These are phyloP conservation scores for Glebionis coronaria DNA, from an alignment of 129 eudicot genomes.

Conservation along the genomic window DNA sequence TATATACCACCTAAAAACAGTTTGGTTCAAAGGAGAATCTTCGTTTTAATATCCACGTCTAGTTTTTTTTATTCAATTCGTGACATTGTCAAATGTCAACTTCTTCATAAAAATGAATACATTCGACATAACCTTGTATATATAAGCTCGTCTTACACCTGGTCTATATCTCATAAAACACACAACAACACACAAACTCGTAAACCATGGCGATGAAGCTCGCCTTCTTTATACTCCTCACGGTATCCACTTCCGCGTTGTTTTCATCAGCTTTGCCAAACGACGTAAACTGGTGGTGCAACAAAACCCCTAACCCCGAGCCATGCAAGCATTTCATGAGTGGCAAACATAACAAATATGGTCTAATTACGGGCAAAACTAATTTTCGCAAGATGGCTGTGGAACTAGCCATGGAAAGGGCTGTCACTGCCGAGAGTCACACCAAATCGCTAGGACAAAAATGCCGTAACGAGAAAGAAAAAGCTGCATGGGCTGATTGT, in stretches of 20 bases:
- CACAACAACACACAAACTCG: constrained; percentile 15
- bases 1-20: constrained; percentile 1
- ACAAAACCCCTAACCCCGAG: constrained; percentile 63
- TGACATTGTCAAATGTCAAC: constrained; percentile 37
- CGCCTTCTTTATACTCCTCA: constrained; percentile 18
- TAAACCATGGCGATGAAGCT: constrained; percentile 10
- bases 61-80: constrained; percentile 11
- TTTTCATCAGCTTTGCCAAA: constrained; percentile 27
- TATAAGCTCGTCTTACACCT: constrained; percentile 12
- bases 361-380: constrained; percentile 31
- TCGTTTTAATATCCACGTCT: constrained; percentile 29
- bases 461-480: constrained; percentile 52
- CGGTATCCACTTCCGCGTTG: constrained; percentile 15
- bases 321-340: constrained; percentile 67
- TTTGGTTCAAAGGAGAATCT: constrained; percentile 31
- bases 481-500: constrained; percentile 70
- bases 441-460: constrained; percentile 46
- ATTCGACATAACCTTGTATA: constrained; percentile 11
- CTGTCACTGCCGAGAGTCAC: constrained; percentile 37
- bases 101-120: not conserved
- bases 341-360: constrained; percentile 21
- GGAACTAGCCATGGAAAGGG: constrained; percentile 58
- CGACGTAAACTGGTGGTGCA: constrained; percentile 69
- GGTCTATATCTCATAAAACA: constrained; percentile 17
- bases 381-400: constrained; percentile 47